phyloP scores from a whole-genome alignment of 2,329 filamentous ascomycete species.

The Colletotrichum sp. region DNA sequence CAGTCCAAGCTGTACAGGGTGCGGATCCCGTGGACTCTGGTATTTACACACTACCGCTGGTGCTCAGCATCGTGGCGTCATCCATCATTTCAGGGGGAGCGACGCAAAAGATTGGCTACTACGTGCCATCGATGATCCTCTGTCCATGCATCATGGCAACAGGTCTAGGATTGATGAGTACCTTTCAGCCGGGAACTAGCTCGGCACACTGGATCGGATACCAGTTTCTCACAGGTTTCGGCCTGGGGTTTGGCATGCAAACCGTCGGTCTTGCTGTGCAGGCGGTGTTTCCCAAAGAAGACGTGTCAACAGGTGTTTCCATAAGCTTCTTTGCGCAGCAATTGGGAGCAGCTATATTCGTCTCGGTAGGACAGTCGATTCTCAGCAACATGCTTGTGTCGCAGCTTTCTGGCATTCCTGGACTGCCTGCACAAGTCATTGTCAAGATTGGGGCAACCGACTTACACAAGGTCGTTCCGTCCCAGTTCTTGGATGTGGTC shows the following conservation, averaged over 20 bases:
- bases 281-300: slow-evolving; percentile 54
- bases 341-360: slow-evolving; percentile 63
- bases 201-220: slow-evolving; percentile 63
- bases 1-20: slow-evolving; percentile 61
- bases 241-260: slow-evolving; percentile 64
- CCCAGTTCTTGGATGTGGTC: slow-evolving; percentile 56
- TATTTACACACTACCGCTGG: slow-evolving; percentile 61
- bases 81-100: slow-evolving; percentile 51
- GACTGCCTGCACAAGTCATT: slow-evolving; percentile 45
- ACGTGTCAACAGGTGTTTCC: slow-evolving; percentile 60
- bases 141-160: slow-evolving; percentile 54
- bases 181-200: slow-evolving; percentile 50
- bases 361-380: slow-evolving; percentile 60
- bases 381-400: slow-evolving; percentile 51
- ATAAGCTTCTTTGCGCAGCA: slow-evolving; percentile 64
- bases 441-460: slow-evolving; percentile 62
- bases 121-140: slow-evolving; percentile 60
- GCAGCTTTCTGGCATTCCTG: slow-evolving; percentile 42
- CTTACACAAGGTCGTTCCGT: slow-evolving; percentile 57
- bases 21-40: slow-evolving; percentile 59
- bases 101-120: slow-evolving; percentile 63
- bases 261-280: slow-evolving; percentile 61
- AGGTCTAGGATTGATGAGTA: slow-evolving; percentile 63
- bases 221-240: slow-evolving; percentile 64
- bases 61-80: slow-evolving; percentile 59